Evolutionary conservation across 2,329 filamentous ascomycete genomes (phyloP).

Genomic region (Penicillium sp.): DNA sequence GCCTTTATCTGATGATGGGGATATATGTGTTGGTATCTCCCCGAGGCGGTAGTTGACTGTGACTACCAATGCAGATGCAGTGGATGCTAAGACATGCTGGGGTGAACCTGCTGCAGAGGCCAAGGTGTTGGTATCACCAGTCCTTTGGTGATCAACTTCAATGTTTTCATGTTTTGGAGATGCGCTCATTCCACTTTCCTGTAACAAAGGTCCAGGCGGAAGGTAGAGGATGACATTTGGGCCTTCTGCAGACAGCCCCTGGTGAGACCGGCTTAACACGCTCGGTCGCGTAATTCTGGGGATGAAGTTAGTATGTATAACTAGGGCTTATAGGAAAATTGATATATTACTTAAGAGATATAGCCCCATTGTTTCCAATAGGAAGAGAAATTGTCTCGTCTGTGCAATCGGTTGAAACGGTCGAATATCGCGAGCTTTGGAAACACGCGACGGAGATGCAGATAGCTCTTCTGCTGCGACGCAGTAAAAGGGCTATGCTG

Average conservation of each 20-base stretch:
- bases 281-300: slow-evolving; percentile 19
- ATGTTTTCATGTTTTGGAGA: not conserved
- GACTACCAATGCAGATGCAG: slow-evolving; percentile 30
- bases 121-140: not conserved
- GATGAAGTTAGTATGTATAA: not conserved
- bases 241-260: not conserved
- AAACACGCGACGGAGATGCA: not conserved
- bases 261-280: not conserved
- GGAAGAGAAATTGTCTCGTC: slow-evolving; percentile 22
- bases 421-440: slow-evolving; percentile 5
- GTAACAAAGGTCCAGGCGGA: slow-evolving; percentile 31
- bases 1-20: not conserved
- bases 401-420: slow-evolving; percentile 5
- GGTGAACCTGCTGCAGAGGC: slow-evolving; percentile 7
- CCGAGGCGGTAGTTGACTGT: slow-evolving; percentile 38
- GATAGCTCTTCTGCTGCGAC: not conserved
- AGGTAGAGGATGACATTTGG: slow-evolving; percentile 32
- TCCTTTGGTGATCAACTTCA: not conserved
- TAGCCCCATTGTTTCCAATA: slow-evolving; percentile 24
- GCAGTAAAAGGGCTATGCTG: not conserved
- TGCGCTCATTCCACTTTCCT: not conserved
- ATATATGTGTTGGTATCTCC: not conserved
- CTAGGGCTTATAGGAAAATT: not conserved
- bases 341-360: slow-evolving; percentile 21
- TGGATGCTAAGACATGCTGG: slow-evolving; percentile 25